Base-by-base conservation (phyloP, 1,284 basidiomycete genomes). In the Moniliophthora roreri region DNA sequence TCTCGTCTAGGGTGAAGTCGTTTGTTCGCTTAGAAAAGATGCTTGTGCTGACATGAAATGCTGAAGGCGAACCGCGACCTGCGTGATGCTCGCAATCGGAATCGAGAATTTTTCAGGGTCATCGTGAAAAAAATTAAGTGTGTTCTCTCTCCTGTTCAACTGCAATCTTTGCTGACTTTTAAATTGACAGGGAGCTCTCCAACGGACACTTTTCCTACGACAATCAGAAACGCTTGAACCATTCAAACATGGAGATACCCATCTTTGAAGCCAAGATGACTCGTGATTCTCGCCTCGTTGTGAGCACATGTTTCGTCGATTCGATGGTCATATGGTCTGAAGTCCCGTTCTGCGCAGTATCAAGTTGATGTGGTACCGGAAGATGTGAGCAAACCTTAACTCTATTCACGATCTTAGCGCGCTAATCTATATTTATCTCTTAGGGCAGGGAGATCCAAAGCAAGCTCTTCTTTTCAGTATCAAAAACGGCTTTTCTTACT, bases 231-330 rank as follows among this genome's bases (percentile, higher is more conserved):
- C 67, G 74, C 15, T 67, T 88, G 13, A 82, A 74, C 28, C 77
- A 76, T 0, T 55, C 69, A 0, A 63, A 69, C 28, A 67, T 67
- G 6, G 77, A 76, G 11, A 65, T 85, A 1, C 84, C 86, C 0
- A 78, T 88, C 9, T 88, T 77, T 51, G 85, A 87, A 61, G 85
- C 86, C 0, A 87, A 86, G 62, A 81, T 87, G 78, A 84, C 81
- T 1, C 58, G 76, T 0, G 83, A 87, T 61, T 67, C 75, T 20
- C 74, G 85, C 4, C 68, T 88, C 2, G 75, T 88, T 16, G 85
- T 87, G 61, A 18, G 80, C 67, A 11, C 13, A 28, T 32, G 18
- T 15, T 11, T 15, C 28, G 9, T 1, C 11, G 24, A 21, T 23
- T 20, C 34, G 23, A 32, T 15, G 21, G 39, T 40, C 41, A 18